These are phyloP conservation scores for Nakaseomyces glabratus DNA, from an alignment of 1,139 yeast species.

Conservation along the genomic window DNA sequence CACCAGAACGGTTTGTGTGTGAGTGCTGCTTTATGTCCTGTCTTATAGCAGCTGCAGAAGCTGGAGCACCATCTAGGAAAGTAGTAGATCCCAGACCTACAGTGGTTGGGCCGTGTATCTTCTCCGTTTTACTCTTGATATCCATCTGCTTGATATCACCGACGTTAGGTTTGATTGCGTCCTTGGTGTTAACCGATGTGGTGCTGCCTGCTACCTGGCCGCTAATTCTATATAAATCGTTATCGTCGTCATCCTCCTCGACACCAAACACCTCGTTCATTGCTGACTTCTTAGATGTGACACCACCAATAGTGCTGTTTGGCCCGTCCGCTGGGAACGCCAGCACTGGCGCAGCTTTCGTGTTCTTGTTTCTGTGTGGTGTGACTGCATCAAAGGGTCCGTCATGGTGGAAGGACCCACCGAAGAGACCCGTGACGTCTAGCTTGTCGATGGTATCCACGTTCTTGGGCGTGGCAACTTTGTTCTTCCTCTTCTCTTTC, in stretches of 20 bases:
- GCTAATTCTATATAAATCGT: constrained; percentile 47
- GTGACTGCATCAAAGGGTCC: constrained; percentile 99
- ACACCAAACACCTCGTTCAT: constrained; percentile 30
- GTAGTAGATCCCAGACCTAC: constrained; percentile 89
- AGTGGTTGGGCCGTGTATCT: constrained; percentile 77
- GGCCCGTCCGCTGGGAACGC: constrained; percentile 97
- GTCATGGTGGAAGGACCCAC: constrained; percentile 95
- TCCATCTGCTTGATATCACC: constrained; percentile 56
- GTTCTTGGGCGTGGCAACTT: constrained; percentile 36
- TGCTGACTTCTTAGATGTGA: constrained; percentile 28
- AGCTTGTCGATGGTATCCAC: constrained; percentile 89
- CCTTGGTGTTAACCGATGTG: constrained; percentile 15
- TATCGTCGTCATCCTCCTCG: constrained; percentile 17
- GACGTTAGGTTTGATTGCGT: constrained; percentile 42
- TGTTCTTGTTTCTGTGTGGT: constrained; percentile 84
- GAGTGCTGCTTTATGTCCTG: constrained; percentile 30
- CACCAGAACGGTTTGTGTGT: constrained; percentile 31
- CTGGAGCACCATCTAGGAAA: constrained; percentile 94
- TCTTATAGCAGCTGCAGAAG: constrained; percentile 47
- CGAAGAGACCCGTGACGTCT: constrained; percentile 91
- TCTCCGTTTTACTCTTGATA: constrained; percentile 55
- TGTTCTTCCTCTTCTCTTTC: constrained; percentile 40
- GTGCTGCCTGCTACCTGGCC: constrained; percentile 49
- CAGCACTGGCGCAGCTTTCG: constrained; percentile 77
- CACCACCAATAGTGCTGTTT: constrained; percentile 73